Conservation (phyloP, 2,329 filamentous ascomycete genomes). For the Hysterium pulicare region DNA sequence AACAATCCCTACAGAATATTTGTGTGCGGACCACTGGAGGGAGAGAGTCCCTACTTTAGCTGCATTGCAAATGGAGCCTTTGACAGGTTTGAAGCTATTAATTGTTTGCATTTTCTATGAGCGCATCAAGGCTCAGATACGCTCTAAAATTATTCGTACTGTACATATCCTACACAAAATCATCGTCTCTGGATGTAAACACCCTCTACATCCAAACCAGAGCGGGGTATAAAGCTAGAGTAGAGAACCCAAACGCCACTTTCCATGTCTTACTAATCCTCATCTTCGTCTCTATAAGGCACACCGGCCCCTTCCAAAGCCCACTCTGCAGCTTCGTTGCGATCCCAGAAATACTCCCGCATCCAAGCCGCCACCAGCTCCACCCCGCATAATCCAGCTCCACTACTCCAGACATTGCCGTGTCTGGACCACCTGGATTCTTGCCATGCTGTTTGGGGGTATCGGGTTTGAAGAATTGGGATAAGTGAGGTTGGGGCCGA, state of each 20-base stretch:
- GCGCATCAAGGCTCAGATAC: too few relatives aligned
- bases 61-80: too few relatives aligned
- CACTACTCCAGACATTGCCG: slow-evolving; percentile 32
- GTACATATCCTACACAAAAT: too few relatives aligned
- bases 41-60: too few relatives aligned
- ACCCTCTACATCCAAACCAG: background rate
- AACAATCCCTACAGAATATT: too few relatives aligned
- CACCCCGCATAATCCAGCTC: slow-evolving; percentile 26
- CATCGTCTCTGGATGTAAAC: too few relatives aligned
- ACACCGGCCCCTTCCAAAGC: slow-evolving; percentile 27
- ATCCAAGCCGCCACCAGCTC: slow-evolving; percentile 34
- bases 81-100: too few relatives aligned
- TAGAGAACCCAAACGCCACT: slow-evolving; percentile 1
- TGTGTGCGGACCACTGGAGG: too few relatives aligned
- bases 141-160: too few relatives aligned
- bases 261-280: slow-evolving; percentile 2
- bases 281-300: slow-evolving; percentile 21
- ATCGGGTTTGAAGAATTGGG: slow-evolving; percentile 22
- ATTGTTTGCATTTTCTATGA: too few relatives aligned
- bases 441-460: slow-evolving; percentile 29
- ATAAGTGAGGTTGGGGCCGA: slow-evolving; percentile 26
- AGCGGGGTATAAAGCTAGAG: slow-evolving; percentile 8
- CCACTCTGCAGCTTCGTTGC: slow-evolving; percentile 27
- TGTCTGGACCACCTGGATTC: slow-evolving; percentile 26
- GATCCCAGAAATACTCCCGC: slow-evolving; percentile 38